Conservation (phyloP, 768 basidiomycete genomes). For the Myochromella boudieri region DNA sequence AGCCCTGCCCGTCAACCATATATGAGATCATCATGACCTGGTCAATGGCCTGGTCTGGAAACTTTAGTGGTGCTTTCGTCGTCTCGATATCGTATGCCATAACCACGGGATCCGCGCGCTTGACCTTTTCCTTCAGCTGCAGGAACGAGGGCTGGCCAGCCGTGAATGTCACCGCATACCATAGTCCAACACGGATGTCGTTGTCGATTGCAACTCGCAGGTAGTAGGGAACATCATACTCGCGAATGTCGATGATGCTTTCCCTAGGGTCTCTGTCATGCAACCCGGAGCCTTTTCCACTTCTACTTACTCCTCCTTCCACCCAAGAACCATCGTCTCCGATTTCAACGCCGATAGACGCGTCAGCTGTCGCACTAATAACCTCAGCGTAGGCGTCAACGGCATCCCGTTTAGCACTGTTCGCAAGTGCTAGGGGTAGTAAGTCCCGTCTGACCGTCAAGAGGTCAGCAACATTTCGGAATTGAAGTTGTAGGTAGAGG, state of each 20-base stretch:
- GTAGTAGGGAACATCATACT: constrained; percentile 97
- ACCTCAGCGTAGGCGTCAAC: constrained; percentile 98
- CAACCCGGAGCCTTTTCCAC: constrained; percentile 27
- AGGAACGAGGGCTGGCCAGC: constrained; percentile 76
- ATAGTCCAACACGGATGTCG: constrained; percentile 95
- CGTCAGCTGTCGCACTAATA: constrained; percentile 73
- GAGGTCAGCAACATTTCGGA: constrained; percentile 92
- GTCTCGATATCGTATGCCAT: constrained; percentile 99
- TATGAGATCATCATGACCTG: constrained; percentile 99
- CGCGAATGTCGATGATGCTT: constrained; percentile 90
- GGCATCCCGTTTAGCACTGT: constrained; percentile 89
- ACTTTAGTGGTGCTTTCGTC: constrained; percentile 99
- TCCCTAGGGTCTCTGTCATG: constrained; percentile 85
- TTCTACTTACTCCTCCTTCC: constrained; percentile 37
- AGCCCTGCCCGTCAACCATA: constrained; percentile 98
- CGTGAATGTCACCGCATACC: constrained; percentile 88
- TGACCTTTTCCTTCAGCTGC: constrained; percentile 80
- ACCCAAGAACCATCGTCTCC: constrained; percentile 62
- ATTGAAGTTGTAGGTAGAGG: constrained; percentile 84
- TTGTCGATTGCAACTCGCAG: constrained; percentile 99
- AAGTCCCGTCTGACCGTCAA: constrained; percentile 85
- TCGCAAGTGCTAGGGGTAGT: constrained; percentile 85
- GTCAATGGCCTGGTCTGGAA: constrained; percentile 93
- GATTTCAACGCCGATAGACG: constrained; percentile 65
- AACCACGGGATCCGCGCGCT: constrained; percentile 98